phyloP scores from a whole-genome alignment of 129 eudicot species.

The Dittrichia graveolens region DNA sequence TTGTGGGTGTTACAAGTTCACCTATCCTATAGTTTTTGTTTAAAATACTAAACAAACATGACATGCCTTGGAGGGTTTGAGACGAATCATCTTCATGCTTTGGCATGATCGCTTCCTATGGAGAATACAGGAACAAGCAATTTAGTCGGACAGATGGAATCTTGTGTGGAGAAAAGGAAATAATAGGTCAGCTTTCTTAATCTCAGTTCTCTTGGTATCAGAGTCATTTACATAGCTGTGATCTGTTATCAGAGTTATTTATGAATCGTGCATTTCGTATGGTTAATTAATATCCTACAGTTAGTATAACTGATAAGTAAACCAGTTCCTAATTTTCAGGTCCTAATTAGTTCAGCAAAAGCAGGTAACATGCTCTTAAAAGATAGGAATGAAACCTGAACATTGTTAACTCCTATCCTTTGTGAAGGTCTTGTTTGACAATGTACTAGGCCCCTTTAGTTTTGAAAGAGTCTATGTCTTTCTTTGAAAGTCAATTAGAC shows the following conservation, averaged over 20 bases:
- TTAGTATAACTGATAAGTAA: not conserved
- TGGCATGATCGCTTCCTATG: not conserved
- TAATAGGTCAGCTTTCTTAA: constrained; percentile 8
- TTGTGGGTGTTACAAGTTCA: constrained; percentile 5
- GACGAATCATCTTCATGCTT: too few relatives aligned
- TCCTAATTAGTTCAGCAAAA: not conserved
- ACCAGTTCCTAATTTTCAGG: not conserved
- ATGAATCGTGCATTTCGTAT: not conserved
- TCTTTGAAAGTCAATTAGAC: constrained; percentile 12
- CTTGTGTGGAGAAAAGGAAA: constrained; percentile 15
- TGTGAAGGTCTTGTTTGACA: constrained; percentile 19
- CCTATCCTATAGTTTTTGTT: not conserved
- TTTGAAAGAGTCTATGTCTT: constrained; percentile 11
- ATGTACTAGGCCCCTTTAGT: not conserved
- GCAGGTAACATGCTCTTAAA: not conserved
- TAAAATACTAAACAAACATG: not conserved
- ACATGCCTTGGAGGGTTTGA: not conserved
- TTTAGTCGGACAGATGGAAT: not conserved
- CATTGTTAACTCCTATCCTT: not conserved
- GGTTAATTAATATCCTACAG: not conserved
- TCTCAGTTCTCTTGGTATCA: constrained; percentile 2
- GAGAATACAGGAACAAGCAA: not conserved
- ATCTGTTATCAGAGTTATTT: not conserved
- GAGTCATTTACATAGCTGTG: not conserved
- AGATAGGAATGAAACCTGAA: constrained; percentile 14